phyloP scores from a whole-genome alignment of 2,329 filamentous ascomycete species.

The Trichoderma arundinaceum region DNA sequence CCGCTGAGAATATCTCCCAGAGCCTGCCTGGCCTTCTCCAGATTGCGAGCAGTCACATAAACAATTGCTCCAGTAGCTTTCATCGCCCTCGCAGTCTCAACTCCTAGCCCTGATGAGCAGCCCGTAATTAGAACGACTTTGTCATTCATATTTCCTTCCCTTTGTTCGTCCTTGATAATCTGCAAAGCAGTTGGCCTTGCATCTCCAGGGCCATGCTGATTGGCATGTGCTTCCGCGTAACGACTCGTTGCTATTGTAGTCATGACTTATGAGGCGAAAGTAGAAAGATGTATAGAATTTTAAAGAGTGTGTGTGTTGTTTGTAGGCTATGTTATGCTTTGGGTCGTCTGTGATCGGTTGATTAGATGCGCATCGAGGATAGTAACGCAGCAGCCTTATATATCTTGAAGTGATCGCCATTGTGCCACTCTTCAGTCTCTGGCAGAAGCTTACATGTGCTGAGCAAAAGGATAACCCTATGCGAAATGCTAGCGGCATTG shows the following conservation, averaged over 20 bases:
- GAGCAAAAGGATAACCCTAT: background rate
- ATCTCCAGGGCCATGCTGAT: conserved; percentile 46
- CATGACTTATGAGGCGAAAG: background rate
- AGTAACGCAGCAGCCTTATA: background rate
- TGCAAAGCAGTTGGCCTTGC: conserved; percentile 49
- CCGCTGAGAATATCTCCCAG: conserved; percentile 33
- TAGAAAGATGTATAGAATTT: background rate
- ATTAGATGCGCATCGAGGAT: background rate
- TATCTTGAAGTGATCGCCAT: background rate
- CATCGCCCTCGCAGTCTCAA: conserved; percentile 53
- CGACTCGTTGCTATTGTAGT: conserved; percentile 5
- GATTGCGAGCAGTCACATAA: conserved; percentile 38
- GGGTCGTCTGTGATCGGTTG: background rate
- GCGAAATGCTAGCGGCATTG: background rate
- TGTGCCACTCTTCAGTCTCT: background rate
- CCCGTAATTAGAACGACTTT: conserved; percentile 54
- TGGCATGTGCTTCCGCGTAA: conserved; percentile 44
- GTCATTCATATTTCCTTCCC: conserved; percentile 42
- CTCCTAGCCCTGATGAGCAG: conserved; percentile 50
- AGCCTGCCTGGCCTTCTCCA: conserved; percentile 37
- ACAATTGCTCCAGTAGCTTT: conserved; percentile 44
- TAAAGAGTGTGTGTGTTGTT: background rate
- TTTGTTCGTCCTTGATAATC: conserved; percentile 47
- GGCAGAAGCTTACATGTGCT: background rate
- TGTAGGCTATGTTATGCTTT: background rate